phyloP scores from a whole-genome alignment of 1,284 basidiomycete genomes.

The Cryptococcus sp. region DNA sequence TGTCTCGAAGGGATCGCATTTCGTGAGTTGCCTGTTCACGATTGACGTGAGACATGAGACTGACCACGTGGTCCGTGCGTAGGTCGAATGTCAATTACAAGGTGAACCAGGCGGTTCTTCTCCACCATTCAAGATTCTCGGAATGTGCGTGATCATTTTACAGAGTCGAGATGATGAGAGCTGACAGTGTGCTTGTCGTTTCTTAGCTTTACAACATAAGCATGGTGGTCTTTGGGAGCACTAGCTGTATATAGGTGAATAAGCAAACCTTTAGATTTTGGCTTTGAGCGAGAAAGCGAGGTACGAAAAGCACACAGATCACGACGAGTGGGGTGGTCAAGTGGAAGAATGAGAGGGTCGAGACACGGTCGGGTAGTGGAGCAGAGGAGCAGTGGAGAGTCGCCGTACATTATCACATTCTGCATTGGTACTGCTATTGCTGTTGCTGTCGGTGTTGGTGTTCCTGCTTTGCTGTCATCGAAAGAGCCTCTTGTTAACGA shows the following conservation, averaged over 20 bases:
- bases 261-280: too few species aligned
- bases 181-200: not conserved
- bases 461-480: not conserved
- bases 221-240: not conserved
- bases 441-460: too few species aligned
- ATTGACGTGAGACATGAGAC: conserved; percentile 31
- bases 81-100: conserved; percentile 72
- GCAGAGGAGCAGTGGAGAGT: too few species aligned
- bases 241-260: too few species aligned
- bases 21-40: conserved; percentile 61
- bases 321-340: too few species aligned
- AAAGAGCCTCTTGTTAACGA: not conserved
- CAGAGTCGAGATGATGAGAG: not conserved
- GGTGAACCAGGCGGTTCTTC: conserved; percentile 72
- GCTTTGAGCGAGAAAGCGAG: too few species aligned
- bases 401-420: too few species aligned
- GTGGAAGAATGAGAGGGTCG: too few species aligned
- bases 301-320: too few species aligned
- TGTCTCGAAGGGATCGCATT: conserved; percentile 77
- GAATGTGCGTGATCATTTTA: conserved; percentile 56
- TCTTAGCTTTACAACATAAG: conserved; percentile 22
- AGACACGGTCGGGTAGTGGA: too few species aligned
- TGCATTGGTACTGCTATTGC: not conserved
- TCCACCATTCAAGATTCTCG: conserved; percentile 81
- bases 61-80: not conserved